Evolutionary conservation across 371 early-diverging fungal genomes (phyloP), one percentile per base, ranked within the genome.

Genomic region (Parasitella parasitica): DNA sequence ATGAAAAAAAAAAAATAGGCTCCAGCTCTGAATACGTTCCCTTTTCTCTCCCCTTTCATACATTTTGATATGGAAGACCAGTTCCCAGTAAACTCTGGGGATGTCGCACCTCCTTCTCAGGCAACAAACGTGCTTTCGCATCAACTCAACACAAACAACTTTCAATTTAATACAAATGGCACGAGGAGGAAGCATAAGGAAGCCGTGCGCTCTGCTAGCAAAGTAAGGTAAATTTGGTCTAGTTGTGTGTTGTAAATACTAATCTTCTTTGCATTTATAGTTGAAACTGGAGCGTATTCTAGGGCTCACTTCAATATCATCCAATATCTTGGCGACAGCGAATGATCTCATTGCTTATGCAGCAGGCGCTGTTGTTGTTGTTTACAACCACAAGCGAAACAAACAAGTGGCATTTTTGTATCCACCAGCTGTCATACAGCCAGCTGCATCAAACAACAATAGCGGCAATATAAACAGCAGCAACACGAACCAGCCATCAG

Each of bases 291-390:
- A 88, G 52, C 80, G 86, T 13, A 80, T 89, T 53, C 70, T 88
- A 13, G 89, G 89, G 0, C 67, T 88, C 26, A 89, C 89, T 4
- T 77, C 86, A 4, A 80, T 75, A 27, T 81, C 80, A 13, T 75
- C 82, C 20, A 82, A 85, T 67, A 73, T 78, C 24, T 57, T 92
- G 48, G 84, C 86, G 6, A 75, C 85, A 43, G 81, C 88, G 43
- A 75, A 80, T 6, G 87, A 85, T 71, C 61, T 89, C 46, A 77
- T 91, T 26, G 91, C 91, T 27, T 90, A 88, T 76, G 85, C 90
- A 26, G 89, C 93, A 28, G 93, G 92, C 32, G 89, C 87, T 26
- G 84, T 86, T 3, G 86, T 89, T 7, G 88, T 90, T 16, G 75
- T 91, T 32, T 91, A 90, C 70, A 86, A 89, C 67, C 84, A 89